A percentile compares a stretch with the other conserved stretches of the same genome.
phyloP scores from a whole-genome alignment of 805 yeast genomes.

The Candida maesae region DNA sequence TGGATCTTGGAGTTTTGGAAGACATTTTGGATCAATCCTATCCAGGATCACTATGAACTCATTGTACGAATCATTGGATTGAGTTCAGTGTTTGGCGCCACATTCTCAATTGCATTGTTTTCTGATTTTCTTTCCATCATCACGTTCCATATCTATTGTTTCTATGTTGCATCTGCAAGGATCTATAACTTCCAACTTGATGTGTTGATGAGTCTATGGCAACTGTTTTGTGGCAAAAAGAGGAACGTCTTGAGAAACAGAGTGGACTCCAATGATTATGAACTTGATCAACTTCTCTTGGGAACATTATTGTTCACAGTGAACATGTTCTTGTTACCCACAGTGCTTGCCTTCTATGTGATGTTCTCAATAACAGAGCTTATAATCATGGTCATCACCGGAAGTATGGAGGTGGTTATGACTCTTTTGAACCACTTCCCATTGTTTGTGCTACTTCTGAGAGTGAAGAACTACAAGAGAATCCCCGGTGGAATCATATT shows the following conservation, averaged over 20 bases:
- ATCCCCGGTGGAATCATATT: slow-evolving; percentile 57
- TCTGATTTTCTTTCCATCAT: slow-evolving; percentile 62
- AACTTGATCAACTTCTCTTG: slow-evolving; percentile 77
- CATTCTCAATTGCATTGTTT: slow-evolving; percentile 62
- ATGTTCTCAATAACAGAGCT: slow-evolving; percentile 64
- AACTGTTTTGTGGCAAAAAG: slow-evolving; percentile 86
- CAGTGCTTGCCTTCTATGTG: slow-evolving; percentile 78
- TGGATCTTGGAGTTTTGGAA: slow-evolving; percentile 82
- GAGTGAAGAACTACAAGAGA: slow-evolving; percentile 73
- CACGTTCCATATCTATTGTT: slow-evolving; percentile 70
- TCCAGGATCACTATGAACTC: slow-evolving; percentile 28
- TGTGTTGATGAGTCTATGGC: slow-evolving; percentile 67
- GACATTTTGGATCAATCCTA: slow-evolving; percentile 24
- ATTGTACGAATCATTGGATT: slow-evolving; percentile 39
- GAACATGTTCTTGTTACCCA: slow-evolving; percentile 74
- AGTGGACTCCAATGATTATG: slow-evolving; percentile 80
- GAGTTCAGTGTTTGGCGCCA: slow-evolving; percentile 48
- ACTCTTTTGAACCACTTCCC: slow-evolving; percentile 82
- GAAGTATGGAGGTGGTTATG: slow-evolving; percentile 53
- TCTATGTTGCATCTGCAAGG: slow-evolving; percentile 75
- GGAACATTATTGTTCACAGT: slow-evolving; percentile 89
- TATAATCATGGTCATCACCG: slow-evolving; percentile 42
- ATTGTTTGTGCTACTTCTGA: slow-evolving; percentile 71
- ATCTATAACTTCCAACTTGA: slow-evolving; percentile 73
- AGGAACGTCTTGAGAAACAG: slow-evolving; percentile 79